These are phyloP conservation scores for Leccinum imitatum DNA, from an alignment of 768 basidiomycete species.

Conservation along the genomic window DNA sequence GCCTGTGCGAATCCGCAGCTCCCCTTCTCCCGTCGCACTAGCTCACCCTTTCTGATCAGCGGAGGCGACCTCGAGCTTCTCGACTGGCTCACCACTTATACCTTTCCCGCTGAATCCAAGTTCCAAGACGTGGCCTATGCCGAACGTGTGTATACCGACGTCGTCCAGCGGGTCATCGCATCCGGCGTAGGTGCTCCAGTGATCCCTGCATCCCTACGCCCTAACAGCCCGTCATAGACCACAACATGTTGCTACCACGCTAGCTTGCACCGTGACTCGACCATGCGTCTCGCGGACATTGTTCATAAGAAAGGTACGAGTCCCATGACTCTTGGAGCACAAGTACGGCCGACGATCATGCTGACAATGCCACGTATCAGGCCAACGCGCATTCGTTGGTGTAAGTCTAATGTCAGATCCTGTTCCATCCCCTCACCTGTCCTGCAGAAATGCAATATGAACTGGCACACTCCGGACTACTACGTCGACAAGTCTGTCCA, in stretches of 20 bases:
- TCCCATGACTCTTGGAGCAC: background rate
- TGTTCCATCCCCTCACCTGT: conserved; percentile 7
- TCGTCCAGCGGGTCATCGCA: conserved; percentile 70
- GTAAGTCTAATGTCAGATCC: conserved; percentile 42
- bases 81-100: conserved; percentile 82
- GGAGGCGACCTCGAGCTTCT: conserved; percentile 86
- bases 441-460: conserved; percentile 36
- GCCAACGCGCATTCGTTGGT: conserved; percentile 84
- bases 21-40: background rate
- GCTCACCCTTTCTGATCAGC: conserved; percentile 36
- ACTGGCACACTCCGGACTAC: conserved; percentile 66
- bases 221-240: conserved; percentile 45
- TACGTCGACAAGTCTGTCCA: conserved; percentile 67
- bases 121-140: conserved; percentile 76
- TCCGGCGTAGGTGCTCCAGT: conserved; percentile 59
- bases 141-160: conserved; percentile 59
- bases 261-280: conserved; percentile 75
- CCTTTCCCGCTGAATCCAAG: conserved; percentile 84
- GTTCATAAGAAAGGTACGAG: conserved; percentile 54
- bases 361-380: conserved; percentile 32
- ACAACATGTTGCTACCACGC: conserved; percentile 95
- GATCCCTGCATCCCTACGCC: conserved; percentile 1
- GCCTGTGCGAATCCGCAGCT: conserved; percentile 25
- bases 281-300: conserved; percentile 78
- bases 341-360: background rate